Conservation (phyloP, 441 rosid genomes). For the Viola pubescens region DNA sequence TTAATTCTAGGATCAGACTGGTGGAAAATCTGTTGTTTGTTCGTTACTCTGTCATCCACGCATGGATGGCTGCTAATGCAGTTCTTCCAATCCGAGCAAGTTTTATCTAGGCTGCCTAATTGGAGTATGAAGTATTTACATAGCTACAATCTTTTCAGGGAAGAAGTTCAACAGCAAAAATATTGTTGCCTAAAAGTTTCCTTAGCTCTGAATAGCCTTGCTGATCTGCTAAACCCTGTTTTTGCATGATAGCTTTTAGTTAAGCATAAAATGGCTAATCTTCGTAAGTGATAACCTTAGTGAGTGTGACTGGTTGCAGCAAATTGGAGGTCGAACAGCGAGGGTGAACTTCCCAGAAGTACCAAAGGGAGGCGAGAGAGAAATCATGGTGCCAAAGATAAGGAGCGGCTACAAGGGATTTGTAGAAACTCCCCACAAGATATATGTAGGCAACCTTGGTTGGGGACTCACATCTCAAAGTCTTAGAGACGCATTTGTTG, state of each 20-base stretch:
- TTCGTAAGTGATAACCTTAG: neutral
- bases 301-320: slow-evolving; percentile 39
- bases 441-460: slow-evolving; percentile 85
- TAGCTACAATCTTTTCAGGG: too few species aligned
- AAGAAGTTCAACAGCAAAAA: too few species aligned
- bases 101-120: too few species aligned
- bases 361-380: slow-evolving; percentile 84
- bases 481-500: slow-evolving; percentile 62
- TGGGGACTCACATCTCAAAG: slow-evolving; percentile 70
- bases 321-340: slow-evolving; percentile 69
- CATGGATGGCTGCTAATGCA: slow-evolving; percentile 12
- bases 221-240: neutral
- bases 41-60: neutral
- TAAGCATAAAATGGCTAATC: neutral
- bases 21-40: neutral
- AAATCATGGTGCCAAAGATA: slow-evolving; percentile 49
- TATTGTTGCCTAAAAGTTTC: too few species aligned
- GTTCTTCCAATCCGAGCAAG: slow-evolving; percentile 1
- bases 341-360: slow-evolving; percentile 90
- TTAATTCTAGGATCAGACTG: neutral
- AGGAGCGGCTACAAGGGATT: slow-evolving; percentile 40
- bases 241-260: neutral
- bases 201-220: too few species aligned
- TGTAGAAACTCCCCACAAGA: slow-evolving; percentile 69
- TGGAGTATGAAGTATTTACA: too few species aligned